phyloP scores from a whole-genome alignment of 352 stramenopile genomes.

The Blastocystis sp. region DNA sequence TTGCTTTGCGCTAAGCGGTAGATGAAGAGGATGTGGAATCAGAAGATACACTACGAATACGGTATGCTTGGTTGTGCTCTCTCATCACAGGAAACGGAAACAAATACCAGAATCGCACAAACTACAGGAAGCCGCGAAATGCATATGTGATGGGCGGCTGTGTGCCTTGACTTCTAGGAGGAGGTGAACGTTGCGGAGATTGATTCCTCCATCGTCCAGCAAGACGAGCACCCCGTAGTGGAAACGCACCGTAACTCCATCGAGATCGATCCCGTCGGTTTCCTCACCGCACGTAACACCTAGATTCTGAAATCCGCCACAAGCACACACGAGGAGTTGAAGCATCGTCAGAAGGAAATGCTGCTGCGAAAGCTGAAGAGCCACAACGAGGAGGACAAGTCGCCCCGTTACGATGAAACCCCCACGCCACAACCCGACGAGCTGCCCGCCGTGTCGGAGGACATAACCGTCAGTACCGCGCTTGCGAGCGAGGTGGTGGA shows the following conservation, averaged over 20 bases:
- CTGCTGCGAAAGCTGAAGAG: constrained; percentile 61
- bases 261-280: not conserved
- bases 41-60: not conserved
- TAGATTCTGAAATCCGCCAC: not conserved
- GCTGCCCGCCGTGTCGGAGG: not conserved
- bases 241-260: not conserved
- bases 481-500: not conserved
- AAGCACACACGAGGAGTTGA: constrained; percentile 42
- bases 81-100: not conserved
- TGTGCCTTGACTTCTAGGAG: not conserved
- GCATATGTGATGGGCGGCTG: not conserved
- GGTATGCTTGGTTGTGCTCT: not conserved
- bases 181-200: not conserved
- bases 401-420: not conserved
- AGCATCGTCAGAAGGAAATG: constrained; percentile 58
- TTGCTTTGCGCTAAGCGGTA: not conserved
- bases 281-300: not conserved
- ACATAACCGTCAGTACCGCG: not conserved
- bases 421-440: constrained; percentile 1
- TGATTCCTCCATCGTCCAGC: not conserved
- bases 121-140: constrained; percentile 1
- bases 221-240: not conserved
- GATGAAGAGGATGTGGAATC: not conserved
- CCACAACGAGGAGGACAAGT: not conserved
- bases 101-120: not conserved